Evolutionary conservation across 805 yeast genomes (phyloP).

Genomic region (Suhomyces emberorum): DNA sequence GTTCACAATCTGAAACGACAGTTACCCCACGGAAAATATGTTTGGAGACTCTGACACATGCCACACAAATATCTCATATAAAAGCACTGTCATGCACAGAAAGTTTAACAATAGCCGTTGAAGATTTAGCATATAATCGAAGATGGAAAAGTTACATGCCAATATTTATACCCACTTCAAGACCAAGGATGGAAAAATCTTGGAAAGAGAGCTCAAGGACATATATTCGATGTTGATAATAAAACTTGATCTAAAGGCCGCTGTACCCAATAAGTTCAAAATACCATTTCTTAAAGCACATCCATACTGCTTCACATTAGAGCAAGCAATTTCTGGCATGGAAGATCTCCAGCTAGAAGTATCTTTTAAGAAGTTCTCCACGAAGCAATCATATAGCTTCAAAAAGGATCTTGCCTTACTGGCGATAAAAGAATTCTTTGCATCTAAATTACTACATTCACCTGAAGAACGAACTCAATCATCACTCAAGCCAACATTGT

Average conservation of each 20-base stretch:
- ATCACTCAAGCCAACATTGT: conserved; percentile 38
- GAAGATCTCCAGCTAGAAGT: conserved; percentile 44
- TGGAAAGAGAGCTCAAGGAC: conserved; percentile 55
- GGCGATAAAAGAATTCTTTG: conserved; percentile 50
- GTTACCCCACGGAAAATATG: too few relatives aligned
- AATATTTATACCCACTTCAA: conserved; percentile 41
- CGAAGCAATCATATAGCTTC: conserved; percentile 54
- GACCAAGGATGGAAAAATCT: conserved; percentile 52
- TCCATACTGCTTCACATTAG: conserved; percentile 53
- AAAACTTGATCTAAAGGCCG: conserved; percentile 27
- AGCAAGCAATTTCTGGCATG: conserved; percentile 54
- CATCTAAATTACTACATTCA: conserved; percentile 63
- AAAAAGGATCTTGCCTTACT: conserved; percentile 39
- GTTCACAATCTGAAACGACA: too few relatives aligned
- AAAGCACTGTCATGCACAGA: too few relatives aligned
- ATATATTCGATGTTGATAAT: conserved; percentile 52
- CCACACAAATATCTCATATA: too few relatives aligned
- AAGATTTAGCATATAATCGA: too few relatives aligned
- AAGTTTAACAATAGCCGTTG: too few relatives aligned
- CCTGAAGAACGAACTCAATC: conserved; percentile 70
- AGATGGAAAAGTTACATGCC: too few relatives aligned
- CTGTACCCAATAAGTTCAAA: not conserved
- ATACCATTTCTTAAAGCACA: conserved; percentile 20
- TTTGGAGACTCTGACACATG: too few relatives aligned
- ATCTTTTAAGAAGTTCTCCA: conserved; percentile 47